Conservation (phyloP, 129 eudicot species). For the Tanacetum coccineum region DNA sequence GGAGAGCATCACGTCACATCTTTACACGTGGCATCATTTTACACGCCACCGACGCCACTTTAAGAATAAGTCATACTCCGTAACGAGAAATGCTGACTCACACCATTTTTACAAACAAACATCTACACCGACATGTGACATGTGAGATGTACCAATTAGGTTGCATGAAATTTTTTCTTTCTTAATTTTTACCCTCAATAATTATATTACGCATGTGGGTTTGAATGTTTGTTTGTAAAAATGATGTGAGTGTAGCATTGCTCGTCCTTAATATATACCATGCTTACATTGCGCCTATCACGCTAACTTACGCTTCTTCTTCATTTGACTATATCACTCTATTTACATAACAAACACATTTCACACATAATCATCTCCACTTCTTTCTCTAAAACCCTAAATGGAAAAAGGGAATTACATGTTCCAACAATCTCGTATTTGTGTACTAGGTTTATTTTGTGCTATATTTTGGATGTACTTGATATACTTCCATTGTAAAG, state of each 20-base stretch:
- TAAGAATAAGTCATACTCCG: conserved; percentile 16
- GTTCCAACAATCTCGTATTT: conserved; percentile 51
- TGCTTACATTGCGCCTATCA: conserved; percentile 13
- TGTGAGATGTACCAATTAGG: no score
- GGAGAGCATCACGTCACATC: not conserved
- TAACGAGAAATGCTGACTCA: no score
- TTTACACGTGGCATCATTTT: conserved; percentile 18
- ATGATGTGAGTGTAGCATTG: no score
- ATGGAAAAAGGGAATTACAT: conserved; percentile 65
- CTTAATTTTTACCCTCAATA: no score
- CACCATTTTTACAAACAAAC: no score
- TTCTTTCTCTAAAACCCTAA: conserved; percentile 5
- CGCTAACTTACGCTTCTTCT: conserved; percentile 30
- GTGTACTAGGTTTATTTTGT: conserved; percentile 40
- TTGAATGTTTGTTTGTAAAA: no score
- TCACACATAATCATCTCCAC: not conserved
- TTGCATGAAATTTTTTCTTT: no score
- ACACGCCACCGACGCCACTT: conserved; percentile 23
- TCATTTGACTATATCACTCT: conserved; percentile 8
- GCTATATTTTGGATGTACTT: conserved; percentile 60
- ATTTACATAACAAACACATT: not conserved
- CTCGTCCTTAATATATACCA: not conserved
- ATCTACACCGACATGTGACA: no score
- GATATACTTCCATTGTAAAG: conserved; percentile 54
- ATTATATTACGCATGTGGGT: no score